Conservation (phyloP, 768 basidiomycete genomes). For the Epithele typhae region DNA sequence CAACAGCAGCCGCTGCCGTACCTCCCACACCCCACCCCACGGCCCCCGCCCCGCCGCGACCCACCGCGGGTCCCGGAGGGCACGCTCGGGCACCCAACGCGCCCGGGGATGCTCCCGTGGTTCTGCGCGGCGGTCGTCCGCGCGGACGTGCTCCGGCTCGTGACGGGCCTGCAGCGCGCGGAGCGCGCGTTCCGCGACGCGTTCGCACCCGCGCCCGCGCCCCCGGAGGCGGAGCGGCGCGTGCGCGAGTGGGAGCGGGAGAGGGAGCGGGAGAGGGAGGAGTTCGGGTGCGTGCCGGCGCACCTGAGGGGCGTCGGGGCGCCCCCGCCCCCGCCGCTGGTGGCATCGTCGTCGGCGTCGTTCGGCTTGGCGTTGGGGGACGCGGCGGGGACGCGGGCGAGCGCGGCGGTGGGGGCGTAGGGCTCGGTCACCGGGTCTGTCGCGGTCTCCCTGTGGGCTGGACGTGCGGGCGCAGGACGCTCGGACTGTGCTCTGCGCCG, state of each 20-base stretch:
- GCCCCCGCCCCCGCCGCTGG: not conserved
- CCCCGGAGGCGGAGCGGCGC: not conserved
- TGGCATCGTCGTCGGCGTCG: no score
- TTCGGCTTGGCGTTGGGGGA: no score
- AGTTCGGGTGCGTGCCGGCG: not conserved
- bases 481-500: no score
- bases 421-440: no score
- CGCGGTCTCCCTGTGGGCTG: no score
- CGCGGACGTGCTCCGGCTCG: not conserved
- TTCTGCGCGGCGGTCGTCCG: slow-evolving; percentile 7
- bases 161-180: not conserved
- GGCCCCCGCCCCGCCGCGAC: not conserved
- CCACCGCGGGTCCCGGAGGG: slow-evolving; percentile 13
- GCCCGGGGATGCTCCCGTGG: slow-evolving; percentile 12
- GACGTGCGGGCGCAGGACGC: no score
- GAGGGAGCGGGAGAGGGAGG: not conserved
- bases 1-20: not conserved
- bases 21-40: not conserved
- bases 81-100: slow-evolving; percentile 7
- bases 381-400: no score
- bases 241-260: not conserved
- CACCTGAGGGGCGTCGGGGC: not conserved
- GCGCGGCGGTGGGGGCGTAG: no score
- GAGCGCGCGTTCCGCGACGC: not conserved
- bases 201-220: no score